Percentiles rank a stretch among this genome's conserved stretches.
phyloP scores from a whole-genome alignment of 345 rosid species.

The Cardamine chenopodiifolia region DNA sequence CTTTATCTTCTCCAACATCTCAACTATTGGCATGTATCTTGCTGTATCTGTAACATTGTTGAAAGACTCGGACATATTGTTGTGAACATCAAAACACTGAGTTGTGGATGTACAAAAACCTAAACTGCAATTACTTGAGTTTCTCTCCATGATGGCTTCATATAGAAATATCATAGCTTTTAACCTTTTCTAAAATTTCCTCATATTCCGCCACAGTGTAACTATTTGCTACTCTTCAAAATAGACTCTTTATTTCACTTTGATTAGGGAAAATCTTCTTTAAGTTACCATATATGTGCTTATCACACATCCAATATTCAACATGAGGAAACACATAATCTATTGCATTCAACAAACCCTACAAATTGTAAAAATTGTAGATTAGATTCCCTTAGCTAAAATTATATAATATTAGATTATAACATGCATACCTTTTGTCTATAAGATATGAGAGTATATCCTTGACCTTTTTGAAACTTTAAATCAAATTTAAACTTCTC shows the following conservation, averaged over 20 bases:
- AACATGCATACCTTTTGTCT: neutral
- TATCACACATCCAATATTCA: constrained; percentile 11
- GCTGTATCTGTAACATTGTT: neutral
- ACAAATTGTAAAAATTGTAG: no score
- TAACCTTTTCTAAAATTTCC: rapidly evolving
- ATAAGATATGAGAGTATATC: neutral
- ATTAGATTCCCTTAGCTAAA: no score
- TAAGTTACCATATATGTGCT: neutral
- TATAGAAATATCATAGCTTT: neutral
- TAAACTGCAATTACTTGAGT: neutral
- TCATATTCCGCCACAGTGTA: neutral
- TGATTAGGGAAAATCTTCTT: neutral
- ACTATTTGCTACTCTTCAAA: neutral
- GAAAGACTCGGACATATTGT: neutral
- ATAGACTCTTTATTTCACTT: neutral
- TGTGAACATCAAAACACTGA: constrained; percentile 1
- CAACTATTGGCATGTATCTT: constrained; percentile 6
- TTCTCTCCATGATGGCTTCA: neutral
- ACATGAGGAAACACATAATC: neutral
- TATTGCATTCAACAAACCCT: neutral
- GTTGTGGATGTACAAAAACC: neutral
- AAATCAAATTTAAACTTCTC: neutral
- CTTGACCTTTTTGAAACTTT: neutral
- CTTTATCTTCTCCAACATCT: neutral
- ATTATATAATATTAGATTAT: no score